Percentiles rank a stretch among this genome's conserved stretches.
Conservation (phyloP, 306 rosid genomes). For the Pterocarpus santalinus region DNA sequence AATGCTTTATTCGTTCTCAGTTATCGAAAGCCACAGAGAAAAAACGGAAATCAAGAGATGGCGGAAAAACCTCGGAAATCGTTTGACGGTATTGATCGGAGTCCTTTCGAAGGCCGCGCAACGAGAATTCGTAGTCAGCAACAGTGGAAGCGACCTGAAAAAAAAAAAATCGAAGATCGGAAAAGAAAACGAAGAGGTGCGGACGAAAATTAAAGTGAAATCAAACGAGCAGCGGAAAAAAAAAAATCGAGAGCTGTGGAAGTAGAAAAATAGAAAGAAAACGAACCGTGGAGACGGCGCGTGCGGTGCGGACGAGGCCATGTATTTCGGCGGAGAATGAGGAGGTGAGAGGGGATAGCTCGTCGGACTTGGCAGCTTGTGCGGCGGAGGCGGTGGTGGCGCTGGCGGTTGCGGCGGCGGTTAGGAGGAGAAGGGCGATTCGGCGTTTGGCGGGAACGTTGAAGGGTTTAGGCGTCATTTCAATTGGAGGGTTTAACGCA, state of each 20-base stretch:
- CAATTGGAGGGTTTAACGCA: neutral
- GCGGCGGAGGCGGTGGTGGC: conserved; percentile 38
- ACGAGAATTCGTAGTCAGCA: conserved; percentile 73
- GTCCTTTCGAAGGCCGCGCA: conserved; percentile 56
- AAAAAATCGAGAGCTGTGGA: neutral
- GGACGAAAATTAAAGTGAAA: neutral
- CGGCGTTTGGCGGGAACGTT: conserved; percentile 63
- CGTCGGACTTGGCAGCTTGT: conserved; percentile 39
- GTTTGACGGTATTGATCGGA: conserved; percentile 68
- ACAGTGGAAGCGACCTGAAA: conserved; percentile 67
- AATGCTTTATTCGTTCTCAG: conserved; percentile 2
- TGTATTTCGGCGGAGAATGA: conserved; percentile 45
- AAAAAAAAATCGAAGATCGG: conserved; percentile 14
- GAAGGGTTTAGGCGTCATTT: conserved; percentile 50
- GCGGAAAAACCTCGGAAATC: conserved; percentile 68
- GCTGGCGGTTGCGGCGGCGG: conserved; percentile 48
- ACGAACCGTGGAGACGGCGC: conserved; percentile 70
- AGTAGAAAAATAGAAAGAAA: neutral
- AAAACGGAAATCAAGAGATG: neutral
- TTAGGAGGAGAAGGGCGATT: conserved; percentile 49
- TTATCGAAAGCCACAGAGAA: neutral
- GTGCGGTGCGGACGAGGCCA: conserved; percentile 78
- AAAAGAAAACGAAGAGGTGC: neutral
- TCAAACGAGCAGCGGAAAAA: neutral
- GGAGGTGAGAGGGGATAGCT: conserved; percentile 22